A percentile compares a stretch with the other conserved stretches of the same genome.
These are phyloP conservation scores for Gnetum montanum DNA, from an alignment of 75 land plant species.

Conservation along the genomic window DNA sequence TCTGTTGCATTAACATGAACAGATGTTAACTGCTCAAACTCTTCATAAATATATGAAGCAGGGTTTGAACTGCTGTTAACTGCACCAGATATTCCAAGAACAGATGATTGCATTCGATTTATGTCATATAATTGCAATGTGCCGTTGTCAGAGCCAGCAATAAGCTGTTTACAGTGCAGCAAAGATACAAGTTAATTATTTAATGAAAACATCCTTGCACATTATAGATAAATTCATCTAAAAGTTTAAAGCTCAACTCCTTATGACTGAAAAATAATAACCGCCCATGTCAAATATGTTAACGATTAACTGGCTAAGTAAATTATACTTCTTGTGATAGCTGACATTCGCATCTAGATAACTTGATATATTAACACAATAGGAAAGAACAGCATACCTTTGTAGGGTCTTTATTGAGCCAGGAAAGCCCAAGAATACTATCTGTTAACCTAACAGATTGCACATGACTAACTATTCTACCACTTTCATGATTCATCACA, in stretches of 20 bases:
- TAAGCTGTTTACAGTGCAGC: constrained; percentile 47
- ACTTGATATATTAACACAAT: no score
- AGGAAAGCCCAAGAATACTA: constrained; percentile 68
- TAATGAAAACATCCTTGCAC: neutral
- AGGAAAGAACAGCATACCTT: no score
- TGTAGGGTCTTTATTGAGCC: constrained; percentile 69
- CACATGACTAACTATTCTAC: constrained; percentile 52
- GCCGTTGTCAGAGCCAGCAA: constrained; percentile 92
- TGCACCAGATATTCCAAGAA: constrained; percentile 9
- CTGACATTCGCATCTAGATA: no score
- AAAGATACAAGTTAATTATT: neutral
- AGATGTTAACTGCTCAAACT: constrained; percentile 79
- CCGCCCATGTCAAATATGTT: no score
- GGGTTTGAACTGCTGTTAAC: constrained; percentile 14
- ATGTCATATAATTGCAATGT: constrained; percentile 62
- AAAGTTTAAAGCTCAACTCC: no score
- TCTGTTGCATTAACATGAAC: constrained; percentile 85
- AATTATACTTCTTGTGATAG: no score
- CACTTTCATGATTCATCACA: constrained; percentile 71
- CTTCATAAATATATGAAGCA: constrained; percentile 49
- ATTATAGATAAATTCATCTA: no score
- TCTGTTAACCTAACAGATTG: constrained; percentile 50
- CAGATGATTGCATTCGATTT: constrained; percentile 33
- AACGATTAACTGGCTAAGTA: no score
- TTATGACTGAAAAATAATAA: no score